These are phyloP conservation scores for Sutorius eximius DNA, from an alignment of 1,284 basidiomycete species.

Conservation along the genomic window DNA sequence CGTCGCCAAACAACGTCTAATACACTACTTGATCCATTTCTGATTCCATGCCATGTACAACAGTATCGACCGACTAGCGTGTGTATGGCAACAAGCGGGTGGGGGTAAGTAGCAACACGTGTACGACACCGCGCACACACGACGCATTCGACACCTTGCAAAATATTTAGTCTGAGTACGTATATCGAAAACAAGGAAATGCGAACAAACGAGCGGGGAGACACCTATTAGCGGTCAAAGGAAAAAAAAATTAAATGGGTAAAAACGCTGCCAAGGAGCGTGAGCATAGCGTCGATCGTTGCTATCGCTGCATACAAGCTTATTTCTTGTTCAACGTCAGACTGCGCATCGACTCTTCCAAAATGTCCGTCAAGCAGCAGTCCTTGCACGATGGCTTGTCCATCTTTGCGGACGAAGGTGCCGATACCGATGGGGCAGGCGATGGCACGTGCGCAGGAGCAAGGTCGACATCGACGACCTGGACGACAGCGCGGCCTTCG, in stretches of 20 bases:
- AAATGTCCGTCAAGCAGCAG: constrained; percentile 38
- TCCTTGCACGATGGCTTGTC: constrained; percentile 30
- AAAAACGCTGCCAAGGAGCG: constrained; percentile 1
- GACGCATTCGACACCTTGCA: neutral
- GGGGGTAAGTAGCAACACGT: constrained; percentile 18
- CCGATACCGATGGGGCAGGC: neutral
- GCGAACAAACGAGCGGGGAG: constrained; percentile 20
- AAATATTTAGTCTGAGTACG: constrained; percentile 11
- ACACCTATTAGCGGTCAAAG: neutral
- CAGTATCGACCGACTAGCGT: constrained; percentile 14
- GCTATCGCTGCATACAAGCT: neutral
- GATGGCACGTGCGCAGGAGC: constrained; percentile 1
- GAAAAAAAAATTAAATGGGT: constrained; percentile 3
- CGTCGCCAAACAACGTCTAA: constrained; percentile 25
- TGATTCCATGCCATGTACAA: constrained; percentile 15
- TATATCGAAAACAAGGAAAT: constrained; percentile 5
- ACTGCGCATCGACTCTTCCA: constrained; percentile 66
- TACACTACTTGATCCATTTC: constrained; percentile 8
- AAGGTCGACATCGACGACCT: constrained; percentile 68
- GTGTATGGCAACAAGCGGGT: constrained; percentile 14
- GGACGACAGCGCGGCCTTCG: constrained; percentile 73
- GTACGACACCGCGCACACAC: constrained; percentile 5
- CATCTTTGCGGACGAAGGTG: constrained; percentile 13
- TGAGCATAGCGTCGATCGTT: neutral
- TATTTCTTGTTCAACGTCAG: constrained; percentile 56